These are phyloP conservation scores for Chamaecrista fasciculata DNA, from an alignment of 306 rosid genomes.

Conservation along the genomic window DNA sequence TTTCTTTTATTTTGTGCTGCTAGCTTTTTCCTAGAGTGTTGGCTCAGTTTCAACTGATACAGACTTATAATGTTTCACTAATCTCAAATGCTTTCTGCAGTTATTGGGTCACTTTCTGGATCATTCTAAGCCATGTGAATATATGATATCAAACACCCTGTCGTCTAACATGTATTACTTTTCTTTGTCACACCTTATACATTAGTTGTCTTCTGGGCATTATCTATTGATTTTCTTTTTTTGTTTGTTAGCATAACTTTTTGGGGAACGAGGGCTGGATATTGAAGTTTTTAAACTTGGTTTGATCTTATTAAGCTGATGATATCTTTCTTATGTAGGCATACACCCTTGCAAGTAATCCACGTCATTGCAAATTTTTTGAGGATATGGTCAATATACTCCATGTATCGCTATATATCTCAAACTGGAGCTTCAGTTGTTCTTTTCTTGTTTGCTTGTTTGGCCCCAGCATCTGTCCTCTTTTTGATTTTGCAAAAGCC, in stretches of 20 bases:
- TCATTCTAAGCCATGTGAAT: neutral
- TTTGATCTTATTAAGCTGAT: conserved; percentile 23
- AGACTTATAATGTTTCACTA: conserved; percentile 15
- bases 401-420: conserved; percentile 72
- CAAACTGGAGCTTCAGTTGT: conserved; percentile 84
- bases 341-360: conserved; percentile 88
- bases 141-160: neutral
- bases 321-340: conserved; percentile 47
- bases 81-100: conserved; percentile 21
- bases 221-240: neutral
- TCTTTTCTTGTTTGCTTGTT: conserved; percentile 81
- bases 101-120: conserved; percentile 14
- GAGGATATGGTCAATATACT: conserved; percentile 96
- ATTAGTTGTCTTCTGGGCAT: neutral
- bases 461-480: conserved; percentile 70
- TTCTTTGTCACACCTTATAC: neutral
- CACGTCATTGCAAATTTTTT: conserved; percentile 79
- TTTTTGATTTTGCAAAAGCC: conserved; percentile 91
- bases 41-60: conserved; percentile 20
- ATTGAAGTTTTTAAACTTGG: conserved; percentile 2
- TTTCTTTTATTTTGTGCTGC: neutral
- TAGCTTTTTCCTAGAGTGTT: neutral
- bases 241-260: neutral
- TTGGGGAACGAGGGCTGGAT: conserved; percentile 11
- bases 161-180: neutral